These are phyloP conservation scores for Phytophthora citricola DNA, from an alignment of 352 stramenopile species.

Conservation along the genomic window DNA sequence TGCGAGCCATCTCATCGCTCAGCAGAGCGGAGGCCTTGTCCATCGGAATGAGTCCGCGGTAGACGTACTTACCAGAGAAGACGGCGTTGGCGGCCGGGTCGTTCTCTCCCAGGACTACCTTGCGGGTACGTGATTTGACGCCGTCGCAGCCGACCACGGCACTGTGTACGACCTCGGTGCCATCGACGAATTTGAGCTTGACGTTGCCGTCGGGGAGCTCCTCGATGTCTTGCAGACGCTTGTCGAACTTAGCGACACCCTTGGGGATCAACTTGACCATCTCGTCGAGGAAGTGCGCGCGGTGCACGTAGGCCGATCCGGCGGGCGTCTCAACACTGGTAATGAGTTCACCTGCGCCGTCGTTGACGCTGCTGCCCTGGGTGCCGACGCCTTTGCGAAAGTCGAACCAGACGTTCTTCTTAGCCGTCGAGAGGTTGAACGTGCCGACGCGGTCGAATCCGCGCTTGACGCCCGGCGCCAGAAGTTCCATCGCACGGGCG, in stretches of 20 bases:
- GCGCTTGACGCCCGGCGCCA: slow-evolving; percentile 36
- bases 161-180: slow-evolving; percentile 40
- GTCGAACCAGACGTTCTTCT: slow-evolving; percentile 49
- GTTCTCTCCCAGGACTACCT: slow-evolving; percentile 35
- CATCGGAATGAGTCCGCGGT: slow-evolving; percentile 43
- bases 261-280: slow-evolving; percentile 40
- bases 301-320: slow-evolving; percentile 42
- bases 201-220: slow-evolving; percentile 38
- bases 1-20: slow-evolving; percentile 44
- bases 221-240: slow-evolving; percentile 40
- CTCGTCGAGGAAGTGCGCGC: slow-evolving; percentile 41
- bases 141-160: slow-evolving; percentile 39
- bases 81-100: slow-evolving; percentile 35
- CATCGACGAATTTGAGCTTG: slow-evolving; percentile 41
- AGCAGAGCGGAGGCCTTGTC: slow-evolving; percentile 40
- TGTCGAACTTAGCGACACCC: slow-evolving; percentile 37
- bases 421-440: slow-evolving; percentile 38
- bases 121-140: slow-evolving; percentile 42
- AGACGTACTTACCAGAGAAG: slow-evolving; percentile 46
- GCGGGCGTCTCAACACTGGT: slow-evolving; percentile 39
- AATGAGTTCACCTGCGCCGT: slow-evolving; percentile 32
- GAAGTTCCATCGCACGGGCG: slow-evolving; percentile 36
- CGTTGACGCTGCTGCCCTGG: slow-evolving; percentile 24
- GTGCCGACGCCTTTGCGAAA: slow-evolving; percentile 41
- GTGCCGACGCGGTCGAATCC: slow-evolving; percentile 44